Base-by-base conservation (phyloP, 2,329 filamentous ascomycete species). In the Fusarium caatingaense region DNA sequence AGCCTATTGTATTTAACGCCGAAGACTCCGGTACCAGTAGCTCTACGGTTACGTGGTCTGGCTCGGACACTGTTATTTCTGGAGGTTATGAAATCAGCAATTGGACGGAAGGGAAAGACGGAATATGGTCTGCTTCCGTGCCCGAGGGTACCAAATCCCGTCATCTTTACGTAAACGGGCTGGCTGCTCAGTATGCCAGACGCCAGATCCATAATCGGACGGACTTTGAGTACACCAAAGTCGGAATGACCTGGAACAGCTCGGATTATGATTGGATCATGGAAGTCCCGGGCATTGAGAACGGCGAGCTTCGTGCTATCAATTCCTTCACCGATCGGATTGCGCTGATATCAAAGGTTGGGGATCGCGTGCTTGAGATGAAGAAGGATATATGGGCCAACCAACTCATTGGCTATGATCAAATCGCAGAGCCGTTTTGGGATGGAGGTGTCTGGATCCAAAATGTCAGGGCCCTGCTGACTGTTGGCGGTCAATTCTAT, bases 401-500 rank as follows among this genome's bases (percentile, higher is more conserved):
- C 25, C 51, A 60, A 34, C 16, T 60, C 18, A 60, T 60, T 12
- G 51, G 51, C 7, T 60, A 60, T 15, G 51, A 58, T 21, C 57
- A 58, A 18, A 48, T 60, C 6, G 57, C 51, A 7, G 27, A 60
- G 4, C 57, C 57, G 1, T 60, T 60, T 8, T 60, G 51, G 57
- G 51, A 58, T 42, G 51, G 51, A n/a, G 57, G 57, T 12, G 15
- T 60, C 1, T 47, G 51, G 57, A 58, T 60, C 6, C 51, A 60
- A 2, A 60, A 60, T 3, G 57, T 58, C 18, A 60, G 30, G n/a
- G 32, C 32, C 18, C n/a, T 58, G 18, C 42, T 60, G 1, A 58
- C 51, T 8, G 32, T 57, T 2, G 53, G 42, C 10, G 53, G 57
- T 8, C 51, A 60, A 6, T 58, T 60, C 1, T 60, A 42, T 18